phyloP scores from a whole-genome alignment of 495 filamentous ascomycete genomes.

The Amorphotheca resinae region DNA sequence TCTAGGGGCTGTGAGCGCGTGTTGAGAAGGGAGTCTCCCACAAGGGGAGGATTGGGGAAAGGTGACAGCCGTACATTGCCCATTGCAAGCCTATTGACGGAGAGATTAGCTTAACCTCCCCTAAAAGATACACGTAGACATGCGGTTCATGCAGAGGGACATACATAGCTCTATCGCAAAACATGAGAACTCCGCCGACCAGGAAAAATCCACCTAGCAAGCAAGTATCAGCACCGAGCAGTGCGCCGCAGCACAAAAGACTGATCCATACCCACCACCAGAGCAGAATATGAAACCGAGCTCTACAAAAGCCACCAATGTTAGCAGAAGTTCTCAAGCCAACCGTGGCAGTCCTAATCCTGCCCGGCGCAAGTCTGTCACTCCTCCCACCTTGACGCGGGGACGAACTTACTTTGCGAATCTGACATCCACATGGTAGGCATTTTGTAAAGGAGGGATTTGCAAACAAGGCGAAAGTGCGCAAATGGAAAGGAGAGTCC shows the following conservation, averaged over 20 bases:
- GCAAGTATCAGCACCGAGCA: conserved; percentile 1
- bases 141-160: conserved; percentile 13
- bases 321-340: conserved; percentile 7
- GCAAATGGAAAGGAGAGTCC: too few species aligned
- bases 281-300: conserved; percentile 93
- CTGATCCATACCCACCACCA: conserved; percentile 57
- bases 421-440: conserved; percentile 86
- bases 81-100: conserved; percentile 57
- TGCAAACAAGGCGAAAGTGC: too few species aligned
- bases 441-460: conserved; percentile 13
- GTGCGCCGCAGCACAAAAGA: conserved; percentile 15
- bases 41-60: conserved; percentile 13
- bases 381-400: not conserved
- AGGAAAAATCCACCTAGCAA: conserved; percentile 77
- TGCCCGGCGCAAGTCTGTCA: conserved; percentile 11
- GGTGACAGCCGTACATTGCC: conserved; percentile 47
- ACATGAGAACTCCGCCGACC: conserved; percentile 81
- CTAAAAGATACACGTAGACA: conserved; percentile 3
- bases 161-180: conserved; percentile 93
- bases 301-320: conserved; percentile 39
- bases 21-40: conserved; percentile 3
- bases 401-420: conserved; percentile 63
- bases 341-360: not conserved
- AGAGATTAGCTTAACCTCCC: not conserved
- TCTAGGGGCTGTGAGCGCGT: conserved; percentile 34